Conservation (phyloP, 306 rosid species). For the Abrus pulchellus region DNA sequence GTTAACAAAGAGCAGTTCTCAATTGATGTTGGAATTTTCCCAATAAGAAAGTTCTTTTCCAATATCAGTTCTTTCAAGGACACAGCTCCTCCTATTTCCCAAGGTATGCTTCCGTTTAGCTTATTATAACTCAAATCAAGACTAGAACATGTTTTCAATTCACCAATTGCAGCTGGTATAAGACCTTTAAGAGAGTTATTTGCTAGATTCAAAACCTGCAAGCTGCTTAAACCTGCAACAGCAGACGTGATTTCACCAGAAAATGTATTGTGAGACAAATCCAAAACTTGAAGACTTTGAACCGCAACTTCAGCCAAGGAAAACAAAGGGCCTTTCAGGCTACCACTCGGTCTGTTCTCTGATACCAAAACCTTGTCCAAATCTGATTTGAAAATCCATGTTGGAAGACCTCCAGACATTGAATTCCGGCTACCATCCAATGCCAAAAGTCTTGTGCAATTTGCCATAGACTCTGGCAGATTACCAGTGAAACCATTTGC, state of each 20-base stretch:
- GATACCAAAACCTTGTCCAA: constrained; percentile 65
- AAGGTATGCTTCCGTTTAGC: constrained; percentile 82
- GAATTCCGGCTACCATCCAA: constrained; percentile 81
- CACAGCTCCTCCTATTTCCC: constrained; percentile 69
- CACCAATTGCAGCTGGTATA: constrained; percentile 74
- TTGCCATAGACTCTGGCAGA: constrained; percentile 72
- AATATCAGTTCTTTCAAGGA: constrained; percentile 76
- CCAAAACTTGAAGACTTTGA: constrained; percentile 74
- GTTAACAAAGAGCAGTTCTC: constrained; percentile 77
- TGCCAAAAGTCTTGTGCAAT: constrained; percentile 66
- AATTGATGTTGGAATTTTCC: constrained; percentile 74
- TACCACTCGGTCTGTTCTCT: constrained; percentile 47
- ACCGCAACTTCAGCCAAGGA: constrained; percentile 55
- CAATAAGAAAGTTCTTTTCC: constrained; percentile 73
- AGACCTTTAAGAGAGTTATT: constrained; percentile 76
- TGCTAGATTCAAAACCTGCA: constrained; percentile 75
- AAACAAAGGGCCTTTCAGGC: constrained; percentile 45
- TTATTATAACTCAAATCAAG: constrained; percentile 84
- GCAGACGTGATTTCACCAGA: constrained; percentile 74
- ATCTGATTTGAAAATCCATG: constrained; percentile 76
- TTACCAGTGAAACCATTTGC: constrained; percentile 74
- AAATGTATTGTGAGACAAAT: constrained; percentile 81
- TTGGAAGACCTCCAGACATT: constrained; percentile 77
- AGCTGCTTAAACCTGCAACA: constrained; percentile 67
- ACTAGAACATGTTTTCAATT: constrained; percentile 61